These are phyloP conservation scores for Cercospora berteroae DNA, from an alignment of 2,329 filamentous ascomycete genomes.

Conservation along the genomic window DNA sequence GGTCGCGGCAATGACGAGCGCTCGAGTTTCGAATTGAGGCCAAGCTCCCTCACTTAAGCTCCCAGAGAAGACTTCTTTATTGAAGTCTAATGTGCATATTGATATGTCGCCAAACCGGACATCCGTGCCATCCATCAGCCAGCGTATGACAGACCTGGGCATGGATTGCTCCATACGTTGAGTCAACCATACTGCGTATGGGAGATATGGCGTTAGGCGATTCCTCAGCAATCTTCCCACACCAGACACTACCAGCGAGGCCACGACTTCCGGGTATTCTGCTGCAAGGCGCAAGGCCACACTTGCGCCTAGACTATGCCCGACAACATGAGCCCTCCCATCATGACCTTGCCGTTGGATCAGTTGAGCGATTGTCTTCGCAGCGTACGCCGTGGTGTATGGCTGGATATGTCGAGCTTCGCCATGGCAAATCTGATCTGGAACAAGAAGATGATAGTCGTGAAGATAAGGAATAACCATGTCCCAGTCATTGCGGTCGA, in stretches of 20 bases:
- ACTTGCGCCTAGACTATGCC: constrained; percentile 31
- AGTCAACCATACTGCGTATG: constrained; percentile 24
- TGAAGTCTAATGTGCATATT: constrained; percentile 15
- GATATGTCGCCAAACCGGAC: constrained; percentile 9
- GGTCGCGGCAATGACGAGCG: constrained; percentile 30
- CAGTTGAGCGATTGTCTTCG: constrained; percentile 25
- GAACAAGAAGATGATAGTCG: constrained; percentile 30
- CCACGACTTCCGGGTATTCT: constrained; percentile 24
- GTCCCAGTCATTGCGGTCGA: constrained; percentile 26
- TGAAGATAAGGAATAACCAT: constrained; percentile 25
- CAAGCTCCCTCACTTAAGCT: constrained; percentile 17
- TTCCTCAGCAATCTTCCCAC: constrained; percentile 18
- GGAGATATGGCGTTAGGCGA: constrained; percentile 10
- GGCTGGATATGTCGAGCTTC: constrained; percentile 21
- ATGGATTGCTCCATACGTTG: constrained; percentile 19
- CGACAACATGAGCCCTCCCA: constrained; percentile 29
- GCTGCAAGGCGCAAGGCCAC: constrained; percentile 28
- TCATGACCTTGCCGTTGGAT: constrained; percentile 24
- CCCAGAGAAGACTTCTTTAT: constrained; percentile 20
- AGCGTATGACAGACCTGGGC: constrained; percentile 23
- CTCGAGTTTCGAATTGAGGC: constrained; percentile 26
- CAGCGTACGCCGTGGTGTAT: constrained; percentile 25
- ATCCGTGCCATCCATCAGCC: constrained; percentile 30
- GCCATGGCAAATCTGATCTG: constrained; percentile 29
- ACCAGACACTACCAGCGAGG: constrained; percentile 28